Conservation (phyloP, 2,329 filamentous ascomycete genomes). For the Diaporthe helianthi region DNA sequence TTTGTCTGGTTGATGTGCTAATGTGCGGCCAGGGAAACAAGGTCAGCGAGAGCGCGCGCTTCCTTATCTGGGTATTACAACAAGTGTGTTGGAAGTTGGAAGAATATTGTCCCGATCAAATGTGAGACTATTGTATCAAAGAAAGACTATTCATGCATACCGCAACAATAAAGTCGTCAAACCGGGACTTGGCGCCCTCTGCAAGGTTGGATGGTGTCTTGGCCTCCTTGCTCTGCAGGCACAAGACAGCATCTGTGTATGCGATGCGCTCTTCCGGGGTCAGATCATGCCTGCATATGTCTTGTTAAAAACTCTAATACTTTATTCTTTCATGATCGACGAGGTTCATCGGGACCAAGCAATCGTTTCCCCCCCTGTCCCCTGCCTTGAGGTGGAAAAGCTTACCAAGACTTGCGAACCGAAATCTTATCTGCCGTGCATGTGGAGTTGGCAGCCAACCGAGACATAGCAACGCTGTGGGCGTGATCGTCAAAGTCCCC, state of each 20-base stretch:
- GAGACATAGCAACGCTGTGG: conserved; percentile 10
- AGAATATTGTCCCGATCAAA: not conserved
- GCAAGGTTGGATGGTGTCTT: conserved; percentile 38
- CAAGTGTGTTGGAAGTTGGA: not conserved
- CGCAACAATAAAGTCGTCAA: conserved; percentile 43
- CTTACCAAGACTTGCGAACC: conserved; percentile 26
- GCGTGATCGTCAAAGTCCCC: conserved; percentile 6
- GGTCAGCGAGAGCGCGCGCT: conserved; percentile 31
- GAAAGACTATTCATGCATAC: conserved; percentile 38
- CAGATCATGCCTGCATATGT: conserved; percentile 41
- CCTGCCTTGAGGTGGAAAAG: too few relatives aligned
- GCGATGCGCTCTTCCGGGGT: conserved; percentile 40
- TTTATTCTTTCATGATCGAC: not conserved
- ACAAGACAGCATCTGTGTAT: conserved; percentile 41
- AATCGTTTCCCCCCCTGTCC: not conserved
- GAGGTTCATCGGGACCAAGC: not conserved
- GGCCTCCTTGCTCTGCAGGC: conserved; percentile 41
- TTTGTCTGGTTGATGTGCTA: conserved; percentile 34
- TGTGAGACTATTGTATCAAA: conserved; percentile 37
- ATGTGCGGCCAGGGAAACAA: conserved; percentile 31
- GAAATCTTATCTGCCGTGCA: conserved; percentile 23
- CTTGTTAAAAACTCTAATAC: conserved; percentile 4
- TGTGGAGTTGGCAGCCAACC: conserved; percentile 11
- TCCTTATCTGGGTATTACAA: not conserved
- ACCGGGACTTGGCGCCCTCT: conserved; percentile 42